Evolutionary conservation across 2,329 filamentous ascomycete species (phyloP).

Genomic region (Colletotrichum sp.): DNA sequence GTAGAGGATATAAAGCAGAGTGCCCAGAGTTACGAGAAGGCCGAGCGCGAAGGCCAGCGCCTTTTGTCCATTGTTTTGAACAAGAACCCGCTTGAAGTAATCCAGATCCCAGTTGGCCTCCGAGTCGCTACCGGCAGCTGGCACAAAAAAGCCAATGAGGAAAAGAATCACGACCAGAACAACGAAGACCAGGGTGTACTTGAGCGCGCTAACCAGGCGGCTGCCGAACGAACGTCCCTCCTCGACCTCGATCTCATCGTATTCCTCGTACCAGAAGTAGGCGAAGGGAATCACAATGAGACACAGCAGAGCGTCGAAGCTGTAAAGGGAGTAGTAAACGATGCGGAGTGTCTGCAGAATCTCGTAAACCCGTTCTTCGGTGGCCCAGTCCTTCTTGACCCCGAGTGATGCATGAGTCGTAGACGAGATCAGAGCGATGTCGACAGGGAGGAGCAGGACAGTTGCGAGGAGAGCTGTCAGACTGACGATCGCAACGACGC

Average conservation of each 20-base stretch:
- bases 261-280: constrained; percentile 98
- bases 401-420: constrained; percentile 79
- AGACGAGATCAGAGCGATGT: constrained; percentile 92
- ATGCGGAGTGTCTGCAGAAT: constrained; percentile 84
- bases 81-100: constrained; percentile 85
- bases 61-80: constrained; percentile 90
- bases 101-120: constrained; percentile 80
- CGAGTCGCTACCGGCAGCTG: constrained; percentile 71
- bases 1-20: constrained; percentile 85
- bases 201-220: constrained; percentile 82
- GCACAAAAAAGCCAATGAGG: constrained; percentile 92
- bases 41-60: constrained; percentile 90
- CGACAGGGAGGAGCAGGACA: constrained; percentile 89
- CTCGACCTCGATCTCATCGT: constrained; percentile 88
- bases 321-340: constrained; percentile 93
- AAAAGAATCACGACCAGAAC: constrained; percentile 82
- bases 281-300: constrained; percentile 90
- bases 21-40: constrained; percentile 86
- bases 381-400: constrained; percentile 93
- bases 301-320: constrained; percentile 87
- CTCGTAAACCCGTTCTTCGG: constrained; percentile 75
- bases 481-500: constrained; percentile 83
- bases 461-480: constrained; percentile 89
- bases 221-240: constrained; percentile 74
- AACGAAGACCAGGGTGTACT: constrained; percentile 89